Evolutionary conservation across 2,329 filamentous ascomycete genomes (phyloP).

Genomic region (Arthrobotrys sinensis): DNA sequence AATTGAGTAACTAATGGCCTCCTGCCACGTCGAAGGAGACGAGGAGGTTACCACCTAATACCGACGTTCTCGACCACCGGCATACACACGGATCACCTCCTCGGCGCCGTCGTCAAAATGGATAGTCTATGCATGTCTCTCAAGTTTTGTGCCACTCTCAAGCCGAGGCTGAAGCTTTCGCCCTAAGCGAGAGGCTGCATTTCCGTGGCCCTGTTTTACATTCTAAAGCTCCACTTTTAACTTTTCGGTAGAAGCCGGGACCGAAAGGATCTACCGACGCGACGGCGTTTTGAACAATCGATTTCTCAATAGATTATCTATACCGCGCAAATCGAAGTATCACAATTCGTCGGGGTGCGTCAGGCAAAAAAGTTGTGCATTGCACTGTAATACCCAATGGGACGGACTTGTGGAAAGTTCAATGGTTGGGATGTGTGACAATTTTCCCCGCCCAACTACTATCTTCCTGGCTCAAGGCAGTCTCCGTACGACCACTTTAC

Average conservation of each 20-base stretch:
- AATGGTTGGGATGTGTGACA: conserved; percentile 4
- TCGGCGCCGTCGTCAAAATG: neutral
- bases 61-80: conserved; percentile 18
- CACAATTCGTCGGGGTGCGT: neutral
- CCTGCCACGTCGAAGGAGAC: conserved; percentile 47
- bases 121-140: conserved; percentile 5
- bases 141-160: conserved; percentile 32
- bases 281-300: neutral
- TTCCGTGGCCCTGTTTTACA: conserved; percentile 29
- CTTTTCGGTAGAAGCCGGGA: conserved; percentile 23
- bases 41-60: conserved; percentile 20
- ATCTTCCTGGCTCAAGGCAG: neutral
- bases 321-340: neutral
- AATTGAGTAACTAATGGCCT: conserved; percentile 47
- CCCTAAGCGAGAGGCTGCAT: conserved; percentile 34
- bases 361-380: neutral
- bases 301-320: neutral
- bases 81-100: neutral
- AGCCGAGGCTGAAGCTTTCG: conserved; percentile 27
- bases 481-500: neutral
- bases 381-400: neutral
- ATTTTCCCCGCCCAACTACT: neutral
- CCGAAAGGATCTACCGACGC: neutral
- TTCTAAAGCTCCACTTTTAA: conserved; percentile 10
- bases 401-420: neutral